phyloP scores from a whole-genome alignment of 2,329 filamentous ascomycete genomes.

The Ascochyta pisi region DNA sequence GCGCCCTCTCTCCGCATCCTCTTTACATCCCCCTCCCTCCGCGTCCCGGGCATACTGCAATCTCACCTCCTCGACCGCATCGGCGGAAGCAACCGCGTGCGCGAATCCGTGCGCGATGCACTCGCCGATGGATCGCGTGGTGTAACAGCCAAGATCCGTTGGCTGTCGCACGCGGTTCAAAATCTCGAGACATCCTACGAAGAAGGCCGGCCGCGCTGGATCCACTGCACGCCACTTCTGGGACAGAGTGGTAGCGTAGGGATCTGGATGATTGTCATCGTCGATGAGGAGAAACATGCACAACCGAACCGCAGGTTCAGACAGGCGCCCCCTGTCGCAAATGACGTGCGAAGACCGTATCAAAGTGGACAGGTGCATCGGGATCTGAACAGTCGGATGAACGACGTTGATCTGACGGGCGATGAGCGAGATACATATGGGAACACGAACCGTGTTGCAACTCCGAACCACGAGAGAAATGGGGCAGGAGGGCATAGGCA shows the following conservation, averaged over 20 bases:
- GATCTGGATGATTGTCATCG: slow-evolving; percentile 79
- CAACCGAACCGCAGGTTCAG: slow-evolving; percentile 36
- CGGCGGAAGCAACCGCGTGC: slow-evolving; percentile 59
- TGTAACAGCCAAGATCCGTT: slow-evolving; percentile 77
- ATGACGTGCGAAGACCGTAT: slow-evolving; percentile 28
- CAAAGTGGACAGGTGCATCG: background rate
- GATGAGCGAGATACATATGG: slow-evolving; percentile 5
- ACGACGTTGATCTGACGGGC: slow-evolving; percentile 14
- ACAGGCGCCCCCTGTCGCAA: slow-evolving; percentile 40
- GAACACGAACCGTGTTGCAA: background rate
- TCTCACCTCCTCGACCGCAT: slow-evolving; percentile 58
- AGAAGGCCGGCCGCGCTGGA: slow-evolving; percentile 72
- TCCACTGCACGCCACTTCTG: slow-evolving; percentile 76
- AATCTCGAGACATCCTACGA: slow-evolving; percentile 55
- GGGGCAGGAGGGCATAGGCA: slow-evolving; percentile 1
- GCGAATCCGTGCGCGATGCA: slow-evolving; percentile 63
- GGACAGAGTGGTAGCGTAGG: slow-evolving; percentile 72
- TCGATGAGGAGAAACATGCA: slow-evolving; percentile 60
- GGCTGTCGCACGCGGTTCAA: slow-evolving; percentile 57
- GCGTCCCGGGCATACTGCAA: slow-evolving; percentile 58
- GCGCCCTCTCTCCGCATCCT: slow-evolving; percentile 58
- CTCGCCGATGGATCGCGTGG: slow-evolving; percentile 69
- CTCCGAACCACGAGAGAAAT: slow-evolving; percentile 1
- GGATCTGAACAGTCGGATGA: slow-evolving; percentile 7
- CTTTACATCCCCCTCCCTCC: slow-evolving; percentile 58